A percentile compares a stretch with the other conserved stretches of the same genome.
These are phyloP conservation scores for Leishmania turanica DNA, from an alignment of 208 protist genomes.

Conservation along the genomic window DNA sequence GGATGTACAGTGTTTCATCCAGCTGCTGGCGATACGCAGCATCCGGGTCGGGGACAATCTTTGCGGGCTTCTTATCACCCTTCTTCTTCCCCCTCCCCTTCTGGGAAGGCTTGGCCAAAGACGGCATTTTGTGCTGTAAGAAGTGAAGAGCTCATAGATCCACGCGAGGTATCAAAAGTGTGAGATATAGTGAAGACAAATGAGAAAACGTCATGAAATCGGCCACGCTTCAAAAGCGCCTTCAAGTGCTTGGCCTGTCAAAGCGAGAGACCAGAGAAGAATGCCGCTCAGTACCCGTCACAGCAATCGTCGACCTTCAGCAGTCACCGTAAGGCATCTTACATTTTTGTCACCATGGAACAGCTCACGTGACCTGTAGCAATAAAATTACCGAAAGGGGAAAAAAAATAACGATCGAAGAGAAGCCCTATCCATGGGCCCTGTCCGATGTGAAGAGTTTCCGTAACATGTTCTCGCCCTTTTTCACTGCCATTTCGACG, in stretches of 20 bases:
- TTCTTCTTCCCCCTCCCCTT: constrained; percentile 38
- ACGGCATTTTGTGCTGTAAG: constrained; percentile 10
- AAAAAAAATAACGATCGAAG: constrained; percentile 11
- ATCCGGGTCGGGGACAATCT: constrained; percentile 46
- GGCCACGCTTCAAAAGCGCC: not conserved
- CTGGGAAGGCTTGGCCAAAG: constrained; percentile 9
- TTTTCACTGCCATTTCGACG: constrained; percentile 45
- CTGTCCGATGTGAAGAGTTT: constrained; percentile 27
- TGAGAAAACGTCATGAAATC: not conserved
- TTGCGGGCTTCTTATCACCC: constrained; percentile 33
- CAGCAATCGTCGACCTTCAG: not conserved
- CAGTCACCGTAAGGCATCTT: not conserved
- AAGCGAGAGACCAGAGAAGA: not conserved
- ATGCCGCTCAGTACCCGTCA: not conserved
- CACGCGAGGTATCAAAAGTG: not conserved
- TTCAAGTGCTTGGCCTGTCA: not conserved
- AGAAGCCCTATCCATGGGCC: constrained; percentile 7
- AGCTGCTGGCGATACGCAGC: constrained; percentile 41
- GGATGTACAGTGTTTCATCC: constrained; percentile 51
- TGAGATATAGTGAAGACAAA: not conserved
- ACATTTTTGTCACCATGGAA: not conserved
- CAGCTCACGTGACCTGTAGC: not conserved
- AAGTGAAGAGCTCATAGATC: not conserved
- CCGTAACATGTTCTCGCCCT: constrained; percentile 24
- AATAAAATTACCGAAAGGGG: not conserved